Base-by-base conservation (phyloP, 2,329 filamentous ascomycete genomes). In the Venturia asperata region DNA sequence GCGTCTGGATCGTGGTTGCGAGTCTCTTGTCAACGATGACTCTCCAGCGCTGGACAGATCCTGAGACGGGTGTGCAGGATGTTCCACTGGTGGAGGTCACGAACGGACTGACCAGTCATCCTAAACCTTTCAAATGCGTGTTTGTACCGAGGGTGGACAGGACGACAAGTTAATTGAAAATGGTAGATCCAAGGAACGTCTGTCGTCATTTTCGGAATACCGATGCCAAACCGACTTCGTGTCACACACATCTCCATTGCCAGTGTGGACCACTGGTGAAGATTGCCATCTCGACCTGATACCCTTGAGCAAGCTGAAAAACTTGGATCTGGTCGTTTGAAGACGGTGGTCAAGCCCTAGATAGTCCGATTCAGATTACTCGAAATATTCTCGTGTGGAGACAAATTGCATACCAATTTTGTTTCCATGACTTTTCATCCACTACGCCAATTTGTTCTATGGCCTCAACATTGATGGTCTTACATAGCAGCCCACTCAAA, bases 401-500 rank as follows among this genome's bases (percentile, higher is more conserved):
- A 21, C 7, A 24, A 24, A 37, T 37, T 37, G 52, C 52, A 9
- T n/a, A 34, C 5, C 7, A 58, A n/a, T 34, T 4, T 58, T 58
- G 52, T 58, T 27, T 58, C 10, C 7, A 34, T 15, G 52, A 58
- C 30, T 58, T 58, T 58, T 58, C 52, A 58, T 58, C 52, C 52
- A 58, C 52, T n/a, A 17, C 30, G 52, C 15, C 52, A 37, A 19
- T 10, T 27, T n/a, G 9, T 52, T 27, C 21, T 2, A 21, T n/a
- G 15, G 15, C 3, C 21, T 10, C 5, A 52, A 27, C 15, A 52
- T 52, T 15, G 13, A 37, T 21, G 4, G 27, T 30, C 30, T 83
- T 83, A 97, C 87, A 97, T 94, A 39, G 90, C 92, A 64, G 90
- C 92, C 93, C 92, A 97, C 77, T 97, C 92, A 64, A 97, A 84